A percentile compares a stretch with the other conserved stretches of the same genome.
phyloP scores from a whole-genome alignment of 768 basidiomycete species.

The Kwoniella dejecticola region DNA sequence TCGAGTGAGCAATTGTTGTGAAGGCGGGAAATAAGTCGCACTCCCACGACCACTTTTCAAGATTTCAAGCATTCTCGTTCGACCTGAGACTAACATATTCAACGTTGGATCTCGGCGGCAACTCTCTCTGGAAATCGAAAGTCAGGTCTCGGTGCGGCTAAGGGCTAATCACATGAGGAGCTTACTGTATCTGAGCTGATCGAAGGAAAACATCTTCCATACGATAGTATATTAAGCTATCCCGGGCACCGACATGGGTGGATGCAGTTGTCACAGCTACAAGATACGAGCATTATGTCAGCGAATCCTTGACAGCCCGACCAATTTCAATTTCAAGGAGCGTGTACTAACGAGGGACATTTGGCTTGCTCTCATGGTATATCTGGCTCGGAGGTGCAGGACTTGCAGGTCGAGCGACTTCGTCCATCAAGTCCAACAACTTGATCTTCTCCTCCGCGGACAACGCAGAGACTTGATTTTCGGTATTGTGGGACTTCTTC shows the following conservation, averaged over 20 bases:
- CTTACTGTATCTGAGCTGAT: background rate
- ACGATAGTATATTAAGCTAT: background rate
- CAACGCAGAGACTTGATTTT: background rate
- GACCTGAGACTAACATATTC: background rate
- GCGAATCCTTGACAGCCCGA: no score
- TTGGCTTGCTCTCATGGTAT: no score
- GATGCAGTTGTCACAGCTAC: no score
- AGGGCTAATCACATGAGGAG: no score
- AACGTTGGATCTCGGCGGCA: background rate
- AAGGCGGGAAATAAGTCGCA: background rate
- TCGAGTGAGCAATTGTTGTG: background rate
- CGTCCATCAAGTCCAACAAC: constrained; percentile 1
- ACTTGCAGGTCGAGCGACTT: background rate
- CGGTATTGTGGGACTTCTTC: background rate
- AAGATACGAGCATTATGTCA: no score
- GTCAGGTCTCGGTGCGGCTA: background rate
- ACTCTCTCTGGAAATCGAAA: background rate
- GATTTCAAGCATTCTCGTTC: background rate
- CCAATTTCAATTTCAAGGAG: no score
- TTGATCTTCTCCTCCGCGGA: constrained; percentile 18
- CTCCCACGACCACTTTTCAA: background rate
- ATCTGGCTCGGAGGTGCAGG: background rate
- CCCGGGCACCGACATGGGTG: no score
- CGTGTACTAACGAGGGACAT: no score
- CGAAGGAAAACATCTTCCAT: background rate